Percentiles rank a stretch among this genome's conserved stretches.
Conservation (phyloP, 1,284 basidiomycete genomes). For the Earliella scabrosa region DNA sequence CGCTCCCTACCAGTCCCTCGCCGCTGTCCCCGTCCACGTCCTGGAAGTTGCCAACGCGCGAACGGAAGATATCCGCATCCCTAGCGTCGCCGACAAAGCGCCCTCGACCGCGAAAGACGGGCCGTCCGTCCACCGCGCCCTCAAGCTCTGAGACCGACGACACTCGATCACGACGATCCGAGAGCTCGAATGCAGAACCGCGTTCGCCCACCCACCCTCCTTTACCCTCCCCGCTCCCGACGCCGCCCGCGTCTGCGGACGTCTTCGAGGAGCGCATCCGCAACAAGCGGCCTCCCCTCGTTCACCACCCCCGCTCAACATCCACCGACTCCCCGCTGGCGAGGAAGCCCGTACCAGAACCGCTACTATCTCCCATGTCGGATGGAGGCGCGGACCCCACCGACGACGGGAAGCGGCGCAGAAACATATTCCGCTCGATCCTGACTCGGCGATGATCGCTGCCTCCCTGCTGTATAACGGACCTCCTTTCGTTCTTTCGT, state of each 20-base stretch:
- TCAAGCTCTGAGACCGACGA: slow-evolving; percentile 25
- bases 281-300: slow-evolving; percentile 6
- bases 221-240: slow-evolving; percentile 5
- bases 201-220: slow-evolving; percentile 17
- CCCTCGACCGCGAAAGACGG: slow-evolving; percentile 29
- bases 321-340: slow-evolving; percentile 31
- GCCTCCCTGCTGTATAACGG: not conserved
- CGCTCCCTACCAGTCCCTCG: slow-evolving; percentile 18
- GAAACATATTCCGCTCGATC: slow-evolving; percentile 29
- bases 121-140: slow-evolving; percentile 49
- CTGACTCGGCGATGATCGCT: slow-evolving; percentile 25
- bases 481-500: not conserved
- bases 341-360: slow-evolving; percentile 11
- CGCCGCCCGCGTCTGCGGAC: not conserved
- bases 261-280: slow-evolving; percentile 7
- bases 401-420: slow-evolving; percentile 26
- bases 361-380: slow-evolving; percentile 14
- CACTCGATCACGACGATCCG: slow-evolving; percentile 8
- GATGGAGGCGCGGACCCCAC: slow-evolving; percentile 14
- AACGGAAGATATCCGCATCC: slow-evolving; percentile 21
- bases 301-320: slow-evolving; percentile 27
- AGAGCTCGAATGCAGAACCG: slow-evolving; percentile 11
- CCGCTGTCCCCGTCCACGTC: slow-evolving; percentile 26
- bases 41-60: slow-evolving; percentile 18
- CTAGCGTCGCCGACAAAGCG: slow-evolving; percentile 11